Conservation (phyloP, 306 rosid species). For the Cicer bijugum region DNA sequence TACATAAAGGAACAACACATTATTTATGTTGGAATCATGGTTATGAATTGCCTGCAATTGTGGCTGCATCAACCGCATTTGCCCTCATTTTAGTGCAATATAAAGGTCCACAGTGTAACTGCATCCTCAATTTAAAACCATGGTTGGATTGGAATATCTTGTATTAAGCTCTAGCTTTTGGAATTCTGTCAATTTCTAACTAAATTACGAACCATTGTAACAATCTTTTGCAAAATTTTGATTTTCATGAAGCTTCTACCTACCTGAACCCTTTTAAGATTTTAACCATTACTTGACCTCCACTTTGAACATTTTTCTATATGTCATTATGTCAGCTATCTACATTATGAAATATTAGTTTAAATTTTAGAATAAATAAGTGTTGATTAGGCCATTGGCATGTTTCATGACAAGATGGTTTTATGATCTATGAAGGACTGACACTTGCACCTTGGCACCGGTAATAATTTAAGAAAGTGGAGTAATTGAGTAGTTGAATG, state of each 20-base stretch:
- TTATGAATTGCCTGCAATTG: too few relatives aligned
- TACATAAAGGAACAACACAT: neutral
- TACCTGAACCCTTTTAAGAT: neutral
- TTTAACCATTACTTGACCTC: neutral
- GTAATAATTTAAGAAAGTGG: too few relatives aligned
- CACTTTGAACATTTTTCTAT: neutral
- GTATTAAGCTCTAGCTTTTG: neutral
- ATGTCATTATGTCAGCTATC: neutral
- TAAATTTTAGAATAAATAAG: neutral
- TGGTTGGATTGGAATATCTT: neutral
- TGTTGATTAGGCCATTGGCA: neutral
- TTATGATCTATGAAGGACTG: too few relatives aligned
- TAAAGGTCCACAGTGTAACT: too few relatives aligned
- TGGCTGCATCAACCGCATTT: too few relatives aligned
- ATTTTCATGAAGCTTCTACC: neutral
- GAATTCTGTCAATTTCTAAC: neutral
- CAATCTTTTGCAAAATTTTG: neutral
- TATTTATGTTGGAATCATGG: neutral
- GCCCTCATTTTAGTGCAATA: too few relatives aligned
- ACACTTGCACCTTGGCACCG: too few relatives aligned
- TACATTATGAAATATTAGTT: neutral
- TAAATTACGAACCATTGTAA: neutral
- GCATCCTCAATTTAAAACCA: too few relatives aligned
- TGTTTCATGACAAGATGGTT: conserved; percentile 21
- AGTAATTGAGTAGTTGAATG: too few relatives aligned